Evolutionary conservation across 345 rosid genomes (phyloP).

Genomic region (Reutealis trisperma): DNA sequence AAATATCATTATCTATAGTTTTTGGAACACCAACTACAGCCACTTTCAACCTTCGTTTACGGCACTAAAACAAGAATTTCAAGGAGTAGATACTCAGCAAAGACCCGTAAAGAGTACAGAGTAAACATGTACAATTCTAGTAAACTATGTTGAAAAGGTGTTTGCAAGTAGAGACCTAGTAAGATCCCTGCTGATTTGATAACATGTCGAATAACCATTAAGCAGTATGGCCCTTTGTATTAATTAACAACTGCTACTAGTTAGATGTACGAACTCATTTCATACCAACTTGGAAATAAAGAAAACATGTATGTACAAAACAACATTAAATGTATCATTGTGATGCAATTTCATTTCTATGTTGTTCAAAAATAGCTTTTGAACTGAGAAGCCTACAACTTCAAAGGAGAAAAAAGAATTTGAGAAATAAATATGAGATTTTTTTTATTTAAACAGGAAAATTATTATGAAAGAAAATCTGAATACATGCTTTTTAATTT

Average conservation of each 20-base stretch:
- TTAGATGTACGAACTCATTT: not conserved
- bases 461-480: not conserved
- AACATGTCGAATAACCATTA: not conserved
- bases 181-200: not conserved
- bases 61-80: slow-evolving; percentile 52
- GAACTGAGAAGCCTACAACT: not conserved
- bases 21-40: slow-evolving; percentile 99
- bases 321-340: not conserved
- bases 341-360: not conserved
- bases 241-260: no score
- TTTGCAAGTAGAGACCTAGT: not conserved
- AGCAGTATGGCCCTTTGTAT: not conserved
- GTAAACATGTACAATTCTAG: not conserved
- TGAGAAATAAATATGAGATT: not conserved
- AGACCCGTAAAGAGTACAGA: not conserved
- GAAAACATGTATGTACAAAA: not conserved
- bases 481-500: not conserved
- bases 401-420: not conserved
- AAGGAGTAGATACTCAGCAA: slow-evolving; percentile 7
- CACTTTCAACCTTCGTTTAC: slow-evolving; percentile 65
- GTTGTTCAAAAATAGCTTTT: not conserved
- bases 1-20: slow-evolving; percentile 94
- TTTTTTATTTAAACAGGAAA: not conserved
- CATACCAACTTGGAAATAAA: not conserved
- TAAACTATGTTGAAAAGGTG: not conserved